Base-by-base conservation (phyloP, 73 alveolate genomes). In the Urostyla sp. region DNA sequence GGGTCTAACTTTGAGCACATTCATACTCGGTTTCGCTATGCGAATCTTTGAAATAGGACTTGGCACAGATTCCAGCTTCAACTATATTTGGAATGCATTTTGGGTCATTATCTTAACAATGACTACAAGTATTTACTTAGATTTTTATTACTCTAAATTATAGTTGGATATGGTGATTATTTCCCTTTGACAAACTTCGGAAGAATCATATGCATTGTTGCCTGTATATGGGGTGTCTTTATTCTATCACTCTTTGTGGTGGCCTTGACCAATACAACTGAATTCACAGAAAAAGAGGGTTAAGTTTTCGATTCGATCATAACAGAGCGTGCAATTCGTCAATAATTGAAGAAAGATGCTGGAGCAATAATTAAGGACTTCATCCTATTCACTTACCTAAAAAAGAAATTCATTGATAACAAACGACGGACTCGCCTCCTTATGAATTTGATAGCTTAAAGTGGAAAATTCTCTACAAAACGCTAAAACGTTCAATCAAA, bases 91-190 rank as follows among this genome's bases (percentile, higher is more conserved):
- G 91, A 81, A 69, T 36, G 50, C 91, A 0, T 72, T 81, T 59
- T 81, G 91, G 91, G 86, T 81, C 15, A 69, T 72, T 43, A 81
- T 81, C 16, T 18, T 69, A n/a, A 81, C 91, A 18, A 67, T 81
- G 86, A 81, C 91, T 10, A 67, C 85, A 6, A 69, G 63, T 50
- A 50, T 11, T 10, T 40, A 50, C 11, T 7, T 8, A 10, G 10
- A 13, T 13, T 50, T 7, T 20, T 50, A 13, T 13, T 8, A 13
- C 18, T 13, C 31, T 7, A 10, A 13, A 10, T 13, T 13, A 50
- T 50, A 74, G 69, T 72, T 50, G 91, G 91, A 6, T 81, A 81
- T 52, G 91, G 91, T 23, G 91, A 81, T 43, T 69, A 69, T 16
- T 67, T 36, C 58, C 91, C 91, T 7, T 43, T 50, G 28, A 72